Evolutionary conservation across 1,284 basidiomycete species (phyloP).

Genomic region (Ceratorhiza oryzae-sativae): DNA sequence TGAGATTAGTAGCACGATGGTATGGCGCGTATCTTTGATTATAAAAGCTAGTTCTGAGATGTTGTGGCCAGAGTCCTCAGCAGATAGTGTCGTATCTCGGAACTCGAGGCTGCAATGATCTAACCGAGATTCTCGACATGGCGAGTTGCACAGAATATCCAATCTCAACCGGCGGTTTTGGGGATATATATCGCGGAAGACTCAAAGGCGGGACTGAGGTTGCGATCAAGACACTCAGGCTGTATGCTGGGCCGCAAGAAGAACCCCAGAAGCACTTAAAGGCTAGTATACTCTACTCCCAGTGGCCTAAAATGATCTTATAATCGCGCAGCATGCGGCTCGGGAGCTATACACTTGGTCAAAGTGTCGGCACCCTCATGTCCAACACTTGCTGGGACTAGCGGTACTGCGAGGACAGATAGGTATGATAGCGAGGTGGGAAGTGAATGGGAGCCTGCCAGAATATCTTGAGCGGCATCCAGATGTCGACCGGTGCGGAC

Average conservation of each 20-base stretch:
- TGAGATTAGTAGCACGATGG: too few species aligned
- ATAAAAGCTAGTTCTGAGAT: not conserved
- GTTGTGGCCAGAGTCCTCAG: too few species aligned
- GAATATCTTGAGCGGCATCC: conserved; percentile 3
- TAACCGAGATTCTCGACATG: not conserved
- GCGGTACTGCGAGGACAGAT: conserved; percentile 1
- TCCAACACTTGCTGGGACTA: not conserved
- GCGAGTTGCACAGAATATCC: not conserved
- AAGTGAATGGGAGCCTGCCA: not conserved
- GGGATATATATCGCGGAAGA: not conserved
- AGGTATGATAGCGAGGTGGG: conserved; percentile 3
- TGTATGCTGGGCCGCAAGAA: not conserved
- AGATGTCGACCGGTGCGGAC: not conserved
- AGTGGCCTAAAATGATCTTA: not conserved
- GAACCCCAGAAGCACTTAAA: not conserved
- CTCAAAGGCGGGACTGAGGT: conserved; percentile 8
- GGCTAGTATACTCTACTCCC: not conserved
- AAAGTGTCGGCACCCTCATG: not conserved
- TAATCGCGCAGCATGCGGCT: not conserved
- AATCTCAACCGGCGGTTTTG: conserved; percentile 14
- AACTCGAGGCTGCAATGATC: conserved; percentile 1
- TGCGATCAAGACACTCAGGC: conserved; percentile 12
- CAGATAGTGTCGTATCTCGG: too few species aligned
- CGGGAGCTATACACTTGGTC: conserved; percentile 18
- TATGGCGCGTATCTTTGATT: too few species aligned